Evolutionary conservation across 345 rosid species (phyloP).

Genomic region (Cardamine chenopodiifolia): DNA sequence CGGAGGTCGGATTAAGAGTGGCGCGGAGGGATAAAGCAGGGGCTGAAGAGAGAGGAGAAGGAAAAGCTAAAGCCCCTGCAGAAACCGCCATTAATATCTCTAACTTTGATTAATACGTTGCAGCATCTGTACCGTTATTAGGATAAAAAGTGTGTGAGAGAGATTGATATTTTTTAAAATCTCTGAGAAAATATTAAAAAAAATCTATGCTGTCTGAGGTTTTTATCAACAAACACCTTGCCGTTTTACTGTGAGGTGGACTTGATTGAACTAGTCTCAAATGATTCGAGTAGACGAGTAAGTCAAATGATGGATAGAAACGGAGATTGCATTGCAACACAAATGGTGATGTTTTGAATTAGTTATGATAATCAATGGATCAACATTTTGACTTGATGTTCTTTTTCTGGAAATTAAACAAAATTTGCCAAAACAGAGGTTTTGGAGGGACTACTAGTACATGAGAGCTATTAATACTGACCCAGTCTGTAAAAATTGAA

Average conservation of each 20-base stretch:
- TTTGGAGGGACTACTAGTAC: slow-evolving; percentile 5
- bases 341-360: background rate
- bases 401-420: slow-evolving; percentile 15
- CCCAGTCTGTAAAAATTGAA: slow-evolving; percentile 26
- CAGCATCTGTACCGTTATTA: slow-evolving; percentile 3
- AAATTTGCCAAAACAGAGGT: slow-evolving; percentile 31
- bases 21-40: slow-evolving; percentile 35
- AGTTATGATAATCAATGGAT: background rate
- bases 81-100: slow-evolving; percentile 42
- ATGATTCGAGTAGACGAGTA: background rate
- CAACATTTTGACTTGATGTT: background rate
- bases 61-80: slow-evolving; percentile 39
- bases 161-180: background rate
- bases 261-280: background rate
- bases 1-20: slow-evolving; percentile 11
- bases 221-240: slow-evolving; percentile 3
- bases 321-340: background rate
- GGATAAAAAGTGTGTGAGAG: background rate
- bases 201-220: slow-evolving; percentile 5
- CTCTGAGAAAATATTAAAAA: background rate
- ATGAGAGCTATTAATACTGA: background rate
- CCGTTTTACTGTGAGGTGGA: background rate
- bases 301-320: background rate
- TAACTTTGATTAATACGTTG: slow-evolving; percentile 30
- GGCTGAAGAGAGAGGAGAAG: slow-evolving; percentile 22